Conservation (phyloP, 23 red algal species). For the Chondrus crispus region DNA sequence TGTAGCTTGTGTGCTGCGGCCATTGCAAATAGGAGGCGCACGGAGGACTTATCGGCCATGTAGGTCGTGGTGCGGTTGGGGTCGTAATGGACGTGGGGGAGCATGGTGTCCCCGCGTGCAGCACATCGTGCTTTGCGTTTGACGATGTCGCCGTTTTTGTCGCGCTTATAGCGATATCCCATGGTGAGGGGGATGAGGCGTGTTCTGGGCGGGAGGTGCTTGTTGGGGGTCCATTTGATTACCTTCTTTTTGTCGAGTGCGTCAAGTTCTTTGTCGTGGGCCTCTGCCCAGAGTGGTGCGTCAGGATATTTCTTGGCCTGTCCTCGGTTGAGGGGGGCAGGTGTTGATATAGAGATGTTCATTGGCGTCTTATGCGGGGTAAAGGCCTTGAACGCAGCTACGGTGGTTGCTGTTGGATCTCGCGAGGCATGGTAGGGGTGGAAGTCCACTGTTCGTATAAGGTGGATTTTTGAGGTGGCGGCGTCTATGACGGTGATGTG, state of each 20-base stretch:
- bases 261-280: not conserved
- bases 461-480: too few species aligned
- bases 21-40: not conserved
- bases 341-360: not conserved
- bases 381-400: too few species aligned
- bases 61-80: not conserved
- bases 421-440: too few species aligned
- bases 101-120: not conserved
- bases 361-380: not conserved
- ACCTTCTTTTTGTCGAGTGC: not conserved
- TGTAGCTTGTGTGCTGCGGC: not conserved
- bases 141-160: not conserved
- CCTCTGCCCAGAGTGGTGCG: not conserved
- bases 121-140: not conserved
- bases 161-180: not conserved
- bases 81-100: not conserved
- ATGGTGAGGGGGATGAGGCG: too few species aligned
- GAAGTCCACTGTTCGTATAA: too few species aligned
- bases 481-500: too few species aligned
- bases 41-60: not conserved
- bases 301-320: slow-evolving; percentile 6
- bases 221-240: not conserved
- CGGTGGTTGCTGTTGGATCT: too few species aligned
- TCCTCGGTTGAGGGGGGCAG: not conserved
- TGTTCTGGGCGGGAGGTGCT: not conserved